Percentiles rank a stretch among this genome's conserved stretches.
Evolutionary conservation across 176 grass and related monocot species (phyloP).

Genomic region (Ensete ventricosum): DNA sequence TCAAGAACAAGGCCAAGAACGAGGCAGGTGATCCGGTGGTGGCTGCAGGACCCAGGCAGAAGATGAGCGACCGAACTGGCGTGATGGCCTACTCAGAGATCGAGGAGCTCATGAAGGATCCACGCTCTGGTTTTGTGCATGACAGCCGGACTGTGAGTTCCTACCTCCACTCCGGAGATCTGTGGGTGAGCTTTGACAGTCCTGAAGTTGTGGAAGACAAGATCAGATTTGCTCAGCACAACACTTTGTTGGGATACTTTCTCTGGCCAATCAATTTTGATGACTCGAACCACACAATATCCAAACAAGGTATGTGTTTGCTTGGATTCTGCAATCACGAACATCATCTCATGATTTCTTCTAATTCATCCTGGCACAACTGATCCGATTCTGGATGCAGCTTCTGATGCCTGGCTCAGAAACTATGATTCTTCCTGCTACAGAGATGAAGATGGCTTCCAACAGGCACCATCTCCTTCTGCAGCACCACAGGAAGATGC

Average conservation of each 20-base stretch:
- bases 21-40: conserved; percentile 44
- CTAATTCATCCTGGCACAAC: neutral
- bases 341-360: neutral
- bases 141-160: conserved; percentile 49
- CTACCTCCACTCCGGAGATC: conserved; percentile 46
- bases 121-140: conserved; percentile 26
- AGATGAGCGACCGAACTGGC: conserved; percentile 45
- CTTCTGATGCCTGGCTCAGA: conserved; percentile 43
- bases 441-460: conserved; percentile 24
- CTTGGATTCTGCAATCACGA: neutral
- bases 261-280: conserved; percentile 82
- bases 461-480: conserved; percentile 27
- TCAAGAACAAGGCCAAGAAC: conserved; percentile 58
- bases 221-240: conserved; percentile 40
- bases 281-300: conserved; percentile 48
- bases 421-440: conserved; percentile 20
- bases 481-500: conserved; percentile 22
- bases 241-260: conserved; percentile 54
- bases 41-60: conserved; percentile 57
- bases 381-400: conserved; percentile 27
- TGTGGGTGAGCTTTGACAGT: conserved; percentile 80
- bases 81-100: conserved; percentile 73
- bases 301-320: conserved; percentile 41
- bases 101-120: conserved; percentile 32
- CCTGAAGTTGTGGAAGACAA: conserved; percentile 52